Base-by-base conservation (phyloP, 352 stramenopile species). In the Phytopythium vexans region DNA sequence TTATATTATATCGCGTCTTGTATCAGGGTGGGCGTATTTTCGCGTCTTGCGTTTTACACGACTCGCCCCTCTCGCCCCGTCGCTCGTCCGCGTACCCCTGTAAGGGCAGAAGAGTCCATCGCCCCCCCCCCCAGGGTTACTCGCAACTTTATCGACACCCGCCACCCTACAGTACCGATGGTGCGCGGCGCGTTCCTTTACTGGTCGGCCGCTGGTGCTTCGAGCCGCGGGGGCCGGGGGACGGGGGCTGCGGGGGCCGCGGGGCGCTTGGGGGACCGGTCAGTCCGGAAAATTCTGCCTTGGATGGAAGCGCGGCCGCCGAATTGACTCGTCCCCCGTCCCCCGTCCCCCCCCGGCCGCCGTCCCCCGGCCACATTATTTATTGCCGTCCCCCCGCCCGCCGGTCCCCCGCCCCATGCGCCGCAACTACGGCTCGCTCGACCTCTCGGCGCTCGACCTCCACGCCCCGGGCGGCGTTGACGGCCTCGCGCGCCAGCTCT, bases 341-440 rank as follows among this genome's bases (percentile, higher is more conserved):
- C 21, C 21, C 21, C 21, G 21, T 27, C 21, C 21, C 21, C 21
- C 21, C 21, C 21, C 21, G 21, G 1, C 21, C 21, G 1, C 21
- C 21, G 21, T 27, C 21, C 21, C 21, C 21, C 21, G 21, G 21
- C 21, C 21, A 27, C 21, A 27, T 27, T 51, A 51, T 51, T 51
- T 51, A 41, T 51, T 51, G 32, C 45, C 44, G 12, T 32, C 44
- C 46, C 39, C 32, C 43, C 41, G 6, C 42, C 43, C n/a, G n/a
- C n/a, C n/a, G n/a, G n/a, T n/a, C 39, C 38, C 32, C 56, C 41
- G 4, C 51, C 52, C 16, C 55, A 83, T 83, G 72, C 64, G 72
- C 47, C 72, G 72, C 41, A 83, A 83, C 59, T 83, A 70, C 49
- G 72, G 72, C 52, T 83, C 72, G 32, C 62, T 80, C 32, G 70